Conservation (phyloP, 345 rosid species). For the Camelina laxa region DNA sequence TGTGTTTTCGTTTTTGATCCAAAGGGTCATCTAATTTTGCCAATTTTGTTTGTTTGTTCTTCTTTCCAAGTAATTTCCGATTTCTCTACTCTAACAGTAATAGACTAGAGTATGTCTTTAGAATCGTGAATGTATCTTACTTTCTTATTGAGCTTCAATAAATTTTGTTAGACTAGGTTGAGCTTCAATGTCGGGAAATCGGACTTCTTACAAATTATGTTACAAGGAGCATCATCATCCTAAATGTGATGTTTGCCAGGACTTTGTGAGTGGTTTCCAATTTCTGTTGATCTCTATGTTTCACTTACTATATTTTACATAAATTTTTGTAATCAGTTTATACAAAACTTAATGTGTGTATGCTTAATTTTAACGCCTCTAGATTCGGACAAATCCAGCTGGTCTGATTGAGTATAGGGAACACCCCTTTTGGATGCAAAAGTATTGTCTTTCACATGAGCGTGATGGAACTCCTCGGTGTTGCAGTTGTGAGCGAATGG, state of each 20-base stretch:
- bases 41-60: background rate
- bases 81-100: background rate
- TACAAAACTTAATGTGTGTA: slow-evolving; percentile 16
- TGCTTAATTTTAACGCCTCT: slow-evolving; percentile 4
- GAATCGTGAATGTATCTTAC: slow-evolving; percentile 12
- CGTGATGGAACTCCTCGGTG: slow-evolving; percentile 80
- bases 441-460: slow-evolving; percentile 94
- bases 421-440: slow-evolving; percentile 87
- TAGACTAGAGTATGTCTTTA: background rate
- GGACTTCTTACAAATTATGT: slow-evolving; percentile 85
- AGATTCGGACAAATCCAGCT: slow-evolving; percentile 74
- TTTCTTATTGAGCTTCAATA: background rate
- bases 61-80: slow-evolving; percentile 34
- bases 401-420: slow-evolving; percentile 77
- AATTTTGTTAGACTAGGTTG: background rate
- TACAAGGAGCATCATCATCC: slow-evolving; percentile 83
- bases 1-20: slow-evolving; percentile 25
- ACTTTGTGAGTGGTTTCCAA: slow-evolving; percentile 66
- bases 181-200: slow-evolving; percentile 71
- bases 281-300: slow-evolving; percentile 1
- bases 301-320: background rate
- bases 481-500: slow-evolving; percentile 83
- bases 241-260: slow-evolving; percentile 85
- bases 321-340: background rate
- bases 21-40: slow-evolving; percentile 27